Evolutionary conservation across 192 early-diverging fungal species (phyloP), one percentile per base, ranked within the genome.

Genomic region (Coemansia brasiliensis): DNA sequence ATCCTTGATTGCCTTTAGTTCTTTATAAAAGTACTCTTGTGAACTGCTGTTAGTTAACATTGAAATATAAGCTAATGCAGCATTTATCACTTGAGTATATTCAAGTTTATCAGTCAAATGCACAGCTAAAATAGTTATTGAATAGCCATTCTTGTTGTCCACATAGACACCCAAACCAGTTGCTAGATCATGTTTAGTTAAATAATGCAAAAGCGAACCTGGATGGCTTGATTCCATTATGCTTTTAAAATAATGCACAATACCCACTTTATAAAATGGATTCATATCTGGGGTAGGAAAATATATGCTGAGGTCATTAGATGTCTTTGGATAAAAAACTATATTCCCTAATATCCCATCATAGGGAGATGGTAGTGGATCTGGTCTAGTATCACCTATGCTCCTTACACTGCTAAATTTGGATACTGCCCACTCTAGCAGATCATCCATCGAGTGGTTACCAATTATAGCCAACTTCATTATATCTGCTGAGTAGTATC

Each of bases 401-500:
- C 91, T 93, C 38, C 76, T 72, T 41, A 98, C 82, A 26, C 61
- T 72, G 0, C 89, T 87, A 55, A 96, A 92, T 62, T 86, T 90
- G 21, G 85, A 74, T 9, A 90, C 87, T 0, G 86, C 86, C 93
- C 88, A 90, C 37, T 86, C 71, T 8, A 82, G 71, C 44, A 96
- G 80, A 63, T 84, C 59, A 57, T 94, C 90, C 5, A 67, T 45
- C 8, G 90, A 74, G 68, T 96, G 92, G 69, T 86, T 83, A 37
- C 93, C 94, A n/a, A 94, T 57, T 22, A 98, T 77, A 18, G 87
- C 85, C 8, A 96, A 74, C 70, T 89, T 92, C 94, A 96, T 96
- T 20, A 95, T 61, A 44, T 96, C 95, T 11, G 92, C 86, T n/a
- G 92, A 94, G 68, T 98, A 98, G 65, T 92, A 91, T 49, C 79